Evolutionary conservation across 768 basidiomycete species (phyloP), one percentile per base, ranked within the genome.

Genomic region (Baorangia bicolor): DNA sequence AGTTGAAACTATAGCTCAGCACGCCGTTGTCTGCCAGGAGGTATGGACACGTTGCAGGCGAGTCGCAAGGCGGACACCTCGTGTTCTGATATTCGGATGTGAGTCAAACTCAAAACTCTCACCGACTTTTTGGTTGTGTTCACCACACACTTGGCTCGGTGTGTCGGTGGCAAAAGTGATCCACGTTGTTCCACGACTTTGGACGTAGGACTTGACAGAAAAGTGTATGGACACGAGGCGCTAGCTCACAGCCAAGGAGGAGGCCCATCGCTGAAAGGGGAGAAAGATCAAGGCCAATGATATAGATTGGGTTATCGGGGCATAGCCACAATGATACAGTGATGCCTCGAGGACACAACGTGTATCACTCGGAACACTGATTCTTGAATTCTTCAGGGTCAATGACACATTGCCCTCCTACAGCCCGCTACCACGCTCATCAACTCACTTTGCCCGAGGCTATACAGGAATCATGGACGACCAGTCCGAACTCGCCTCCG

Each of bases 301-400:
- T 25, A 12, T 45, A 37, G 31, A 48, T 38, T 30, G 21, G 30
- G 40, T 51, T 30, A 27, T 5, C 2, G 12, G 8, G 5, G 35
- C 49, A 65, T 34, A 61, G 65, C 66, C 65, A 68, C 64, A 41
- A 11, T n/a, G n/a, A n/a, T 38, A 3, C 27, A 28, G n/a, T 39
- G 51, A 47, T 46, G 58, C 66, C 66, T 68, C 66, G 56, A 62
- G 66, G 66, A 44, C 42, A 20, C 50, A 62, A 67, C 63, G 56
- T 65, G 57, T 40, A 25, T 25, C 1, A 10, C 35, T 50, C 31
- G 16, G 39, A 60, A 23, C 46, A 33, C 45, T 20, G 28, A 34
- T 38, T 27, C 23, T 21, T 38, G 20, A 34, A 34, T 38, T 27
- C 23, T 21, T 38, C 25, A 38, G 31, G 40, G 28, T 21, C 20